Evolutionary conservation across 2,329 filamentous ascomycete genomes (phyloP), one percentile per base, ranked within the genome.

Genomic region (Septoria linicola): DNA sequence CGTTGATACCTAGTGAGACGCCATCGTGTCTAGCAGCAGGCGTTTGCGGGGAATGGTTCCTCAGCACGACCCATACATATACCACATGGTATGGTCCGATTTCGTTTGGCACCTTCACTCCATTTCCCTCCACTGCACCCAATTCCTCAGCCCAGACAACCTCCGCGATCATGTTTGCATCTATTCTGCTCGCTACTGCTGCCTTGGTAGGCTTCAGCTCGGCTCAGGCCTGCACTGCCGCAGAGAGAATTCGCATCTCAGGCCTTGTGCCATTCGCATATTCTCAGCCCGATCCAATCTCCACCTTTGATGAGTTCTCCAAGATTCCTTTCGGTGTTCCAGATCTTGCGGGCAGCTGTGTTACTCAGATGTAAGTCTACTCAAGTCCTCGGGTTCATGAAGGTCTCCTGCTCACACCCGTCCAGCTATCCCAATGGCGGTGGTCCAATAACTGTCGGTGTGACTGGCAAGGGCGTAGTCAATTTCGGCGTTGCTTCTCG

Each of bases 401-500:
- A 14, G n/a, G 4, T 21, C 20, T 8, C 8, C 19, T 3, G 20
- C 31, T 44, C 13, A 45, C 16, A 20, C 7, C 14, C 10, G 3
- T 7, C 10, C 36, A 50, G 47, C 42, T 39, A 34, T 14, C 34
- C 49, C 14, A 53, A 52, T 23, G 47, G 52, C 5, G 52, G 37
- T 16, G 41, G 41, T 2, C 41, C 47, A 20, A 34, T 55, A 6
- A 43, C 48, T 3, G 54, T 57, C 14, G 48, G 41, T 13, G 40
- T 52, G 1, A 45, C 39, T 21, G 34, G 51, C 4, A 37, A 43
- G 6, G 41, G 31, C 0, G 35, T 43, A 7, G 36, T 44, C 3
- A 47, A 49, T 17, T 57, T 57, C 34, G 54, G 34, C 11, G 35
- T 20, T 2, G 20, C 11, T 13, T 51, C 53, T 3, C 52, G 55